Percentiles rank a stretch among this genome's conserved stretches.
Conservation (phyloP, 495 filamentous ascomycete genomes). For the Arthonia radiata region DNA sequence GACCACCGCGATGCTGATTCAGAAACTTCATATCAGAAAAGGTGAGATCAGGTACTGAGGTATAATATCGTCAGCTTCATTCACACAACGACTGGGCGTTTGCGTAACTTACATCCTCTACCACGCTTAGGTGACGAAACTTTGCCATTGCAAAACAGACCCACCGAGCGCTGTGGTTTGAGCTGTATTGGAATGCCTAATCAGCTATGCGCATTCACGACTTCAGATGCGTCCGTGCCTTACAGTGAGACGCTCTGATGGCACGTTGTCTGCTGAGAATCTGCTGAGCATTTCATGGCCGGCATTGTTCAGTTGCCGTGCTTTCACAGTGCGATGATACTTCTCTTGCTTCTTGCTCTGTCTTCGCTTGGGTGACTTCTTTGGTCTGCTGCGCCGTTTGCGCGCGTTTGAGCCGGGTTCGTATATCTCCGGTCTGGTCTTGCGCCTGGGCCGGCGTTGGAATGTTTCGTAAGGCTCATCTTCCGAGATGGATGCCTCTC, state of each 20-base stretch:
- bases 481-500: background rate
- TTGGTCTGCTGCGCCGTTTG: background rate
- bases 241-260: slow-evolving; percentile 23
- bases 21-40: slow-evolving; percentile 49
- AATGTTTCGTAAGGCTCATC: background rate
- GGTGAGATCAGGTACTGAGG: slow-evolving; percentile 32
- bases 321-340: slow-evolving; percentile 13
- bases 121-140: slow-evolving; percentile 31
- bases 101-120: slow-evolving; percentile 17
- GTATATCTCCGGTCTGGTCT: slow-evolving; percentile 17
- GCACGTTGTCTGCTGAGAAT: slow-evolving; percentile 39
- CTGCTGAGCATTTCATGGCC: slow-evolving; percentile 30
- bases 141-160: slow-evolving; percentile 48
- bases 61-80: slow-evolving; percentile 2
- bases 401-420: slow-evolving; percentile 8
- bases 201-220: slow-evolving; percentile 1
- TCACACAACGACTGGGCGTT: no score
- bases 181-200: slow-evolving; percentile 22
- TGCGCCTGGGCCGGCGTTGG: slow-evolving; percentile 11
- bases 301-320: slow-evolving; percentile 12
- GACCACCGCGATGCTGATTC: slow-evolving; percentile 10
- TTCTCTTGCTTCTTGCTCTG: slow-evolving; percentile 8
- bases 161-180: slow-evolving; percentile 24
- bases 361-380: slow-evolving; percentile 7
- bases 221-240: slow-evolving; percentile 29